Conservation (phyloP, 2,329 filamentous ascomycete species). For the Sporothrix variecibatus region DNA sequence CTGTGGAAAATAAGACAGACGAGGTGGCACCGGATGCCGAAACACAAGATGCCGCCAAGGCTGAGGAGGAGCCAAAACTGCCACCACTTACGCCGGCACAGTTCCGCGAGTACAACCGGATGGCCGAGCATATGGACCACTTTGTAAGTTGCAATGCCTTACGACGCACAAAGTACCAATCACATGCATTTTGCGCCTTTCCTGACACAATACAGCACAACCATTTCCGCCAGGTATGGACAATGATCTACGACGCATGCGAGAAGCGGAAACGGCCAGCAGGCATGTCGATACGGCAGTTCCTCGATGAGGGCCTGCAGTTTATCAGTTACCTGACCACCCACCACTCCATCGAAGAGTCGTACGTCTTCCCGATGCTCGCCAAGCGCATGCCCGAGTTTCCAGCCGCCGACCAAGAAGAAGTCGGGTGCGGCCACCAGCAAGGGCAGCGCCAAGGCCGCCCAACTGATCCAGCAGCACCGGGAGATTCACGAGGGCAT, state of each 20-base stretch:
- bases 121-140: slow-evolving; percentile 73
- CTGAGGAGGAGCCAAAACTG: slow-evolving; percentile 38
- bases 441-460: slow-evolving; percentile 40
- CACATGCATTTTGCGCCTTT: not conserved
- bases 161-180: not conserved
- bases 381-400: slow-evolving; percentile 81
- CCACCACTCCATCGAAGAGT: slow-evolving; percentile 84
- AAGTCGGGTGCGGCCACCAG: slow-evolving; percentile 26
- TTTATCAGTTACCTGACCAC: slow-evolving; percentile 70
- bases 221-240: slow-evolving; percentile 76
- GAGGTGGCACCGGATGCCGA: not conserved
- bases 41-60: not conserved
- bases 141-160: slow-evolving; percentile 56
- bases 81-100: slow-evolving; percentile 67
- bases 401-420: slow-evolving; percentile 42
- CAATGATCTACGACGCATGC: slow-evolving; percentile 67
- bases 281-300: slow-evolving; percentile 66
- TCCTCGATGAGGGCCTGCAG: slow-evolving; percentile 66
- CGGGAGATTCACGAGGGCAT: slow-evolving; percentile 75
- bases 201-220: slow-evolving; percentile 58
- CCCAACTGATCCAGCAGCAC: slow-evolving; percentile 73
- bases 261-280: slow-evolving; percentile 58
- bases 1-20: not conserved
- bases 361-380: slow-evolving; percentile 75
- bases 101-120: slow-evolving; percentile 69